Conservation (phyloP, 495 filamentous ascomycete species). For the Tuber indicum region DNA sequence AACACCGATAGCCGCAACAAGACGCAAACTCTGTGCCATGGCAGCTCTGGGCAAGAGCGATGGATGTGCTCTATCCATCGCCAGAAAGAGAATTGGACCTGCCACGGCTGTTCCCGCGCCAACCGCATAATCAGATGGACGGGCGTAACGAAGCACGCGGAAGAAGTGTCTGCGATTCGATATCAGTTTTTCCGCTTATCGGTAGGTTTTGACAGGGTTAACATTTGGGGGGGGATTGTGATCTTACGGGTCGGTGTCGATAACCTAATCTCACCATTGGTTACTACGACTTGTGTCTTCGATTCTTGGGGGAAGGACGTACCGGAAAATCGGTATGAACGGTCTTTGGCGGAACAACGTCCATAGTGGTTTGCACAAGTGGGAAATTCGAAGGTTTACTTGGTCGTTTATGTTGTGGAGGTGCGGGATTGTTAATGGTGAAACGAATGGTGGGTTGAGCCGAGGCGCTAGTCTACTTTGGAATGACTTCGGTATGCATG, state of each 20-base stretch:
- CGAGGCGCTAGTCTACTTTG: conserved; percentile 18
- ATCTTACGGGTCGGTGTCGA: conserved; percentile 93
- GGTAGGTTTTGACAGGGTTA: conserved; percentile 1
- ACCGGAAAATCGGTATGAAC: conserved; percentile 74
- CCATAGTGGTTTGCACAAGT: conserved; percentile 20
- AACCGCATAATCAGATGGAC: conserved; percentile 69
- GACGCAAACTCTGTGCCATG: conserved; percentile 74
- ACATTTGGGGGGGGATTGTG: conserved; percentile 5
- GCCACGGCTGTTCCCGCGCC: conserved; percentile 58
- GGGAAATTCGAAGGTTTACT: conserved; percentile 15
- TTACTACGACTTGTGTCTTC: conserved; percentile 17
- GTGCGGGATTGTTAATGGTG: conserved; percentile 14
- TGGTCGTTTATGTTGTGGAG: conserved; percentile 22
- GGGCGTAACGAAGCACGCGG: conserved; percentile 79
- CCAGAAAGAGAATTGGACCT: conserved; percentile 64
- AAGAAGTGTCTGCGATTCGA: conserved; percentile 65
- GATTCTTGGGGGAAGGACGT: conserved; percentile 41
- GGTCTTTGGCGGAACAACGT: conserved; percentile 62
- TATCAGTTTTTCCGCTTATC: conserved; percentile 33
- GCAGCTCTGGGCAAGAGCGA: conserved; percentile 72
- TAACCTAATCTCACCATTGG: conserved; percentile 58
- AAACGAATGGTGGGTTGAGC: conserved; percentile 17
- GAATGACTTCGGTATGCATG: conserved; percentile 13
- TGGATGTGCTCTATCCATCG: conserved; percentile 75
- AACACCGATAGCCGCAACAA: conserved; percentile 62